These are phyloP conservation scores for Chlamydomonas sp. DNA, from an alignment of 139 green algal genomes.

Conservation along the genomic window DNA sequence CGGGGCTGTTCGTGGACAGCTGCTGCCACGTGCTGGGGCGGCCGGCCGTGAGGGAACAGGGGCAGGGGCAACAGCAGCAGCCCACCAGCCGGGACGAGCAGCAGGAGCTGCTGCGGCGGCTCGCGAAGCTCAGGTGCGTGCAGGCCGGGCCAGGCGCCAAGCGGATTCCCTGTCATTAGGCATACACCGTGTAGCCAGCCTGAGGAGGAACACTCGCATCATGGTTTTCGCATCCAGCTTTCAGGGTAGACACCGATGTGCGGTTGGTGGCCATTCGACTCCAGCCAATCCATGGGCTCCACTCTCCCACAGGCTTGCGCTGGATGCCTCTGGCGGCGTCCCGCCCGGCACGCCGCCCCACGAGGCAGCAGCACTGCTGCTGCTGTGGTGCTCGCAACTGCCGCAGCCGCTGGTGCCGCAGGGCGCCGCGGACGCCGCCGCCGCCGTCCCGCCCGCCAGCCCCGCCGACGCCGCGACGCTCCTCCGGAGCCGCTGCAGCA, in stretches of 20 bases:
- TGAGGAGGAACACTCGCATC: background rate
- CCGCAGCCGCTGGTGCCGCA: slow-evolving; percentile 23
- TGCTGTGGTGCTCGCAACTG: slow-evolving; percentile 40
- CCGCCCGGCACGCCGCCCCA: slow-evolving; percentile 1
- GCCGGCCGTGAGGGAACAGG: background rate
- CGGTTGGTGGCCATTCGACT: background rate
- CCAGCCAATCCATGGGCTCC: background rate
- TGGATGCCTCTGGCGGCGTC: slow-evolving; percentile 6
- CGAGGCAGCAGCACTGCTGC: slow-evolving; percentile 42
- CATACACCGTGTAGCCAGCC: background rate
- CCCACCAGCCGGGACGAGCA: background rate
- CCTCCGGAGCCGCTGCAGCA: slow-evolving; percentile 10
- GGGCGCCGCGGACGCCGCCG: slow-evolving; percentile 23
- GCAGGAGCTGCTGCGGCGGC: slow-evolving; percentile 13
- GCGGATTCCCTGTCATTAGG: too few relatives aligned
- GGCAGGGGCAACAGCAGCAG: slow-evolving; percentile 1
- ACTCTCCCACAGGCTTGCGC: background rate
- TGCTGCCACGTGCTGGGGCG: background rate
- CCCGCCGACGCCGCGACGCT: slow-evolving; percentile 6
- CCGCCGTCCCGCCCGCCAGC: background rate
- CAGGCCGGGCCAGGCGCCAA: background rate
- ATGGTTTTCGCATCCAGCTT: background rate
- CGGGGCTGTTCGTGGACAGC: slow-evolving; percentile 22
- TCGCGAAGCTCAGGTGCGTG: slow-evolving; percentile 22
- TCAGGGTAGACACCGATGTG: background rate